A percentile compares a stretch with the other conserved stretches of the same genome.
These are phyloP conservation scores for Leccinum imitatum DNA, from an alignment of 768 basidiomycete species.

Conservation along the genomic window DNA sequence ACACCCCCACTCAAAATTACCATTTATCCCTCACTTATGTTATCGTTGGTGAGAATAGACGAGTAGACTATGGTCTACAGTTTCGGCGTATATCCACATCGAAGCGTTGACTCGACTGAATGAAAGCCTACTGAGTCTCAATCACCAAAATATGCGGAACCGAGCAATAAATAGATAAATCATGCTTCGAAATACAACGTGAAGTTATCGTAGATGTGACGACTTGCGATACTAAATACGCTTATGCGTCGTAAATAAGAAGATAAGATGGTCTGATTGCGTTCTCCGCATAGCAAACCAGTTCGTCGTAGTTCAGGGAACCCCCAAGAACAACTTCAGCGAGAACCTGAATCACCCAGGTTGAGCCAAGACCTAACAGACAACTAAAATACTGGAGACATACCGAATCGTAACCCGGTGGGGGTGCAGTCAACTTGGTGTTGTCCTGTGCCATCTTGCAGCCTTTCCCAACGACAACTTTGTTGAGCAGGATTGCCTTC, in stretches of 20 bases:
- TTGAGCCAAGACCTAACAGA: background rate
- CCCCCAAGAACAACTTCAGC: conserved; percentile 58
- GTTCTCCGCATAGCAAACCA: conserved; percentile 69
- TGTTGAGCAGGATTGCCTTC: conserved; percentile 72
- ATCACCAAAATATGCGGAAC: background rate
- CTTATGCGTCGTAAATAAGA: conserved; percentile 59
- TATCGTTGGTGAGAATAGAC: background rate
- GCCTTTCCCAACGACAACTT: conserved; percentile 70
- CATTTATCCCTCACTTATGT: conserved; percentile 7
- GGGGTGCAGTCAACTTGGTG: conserved; percentile 53
- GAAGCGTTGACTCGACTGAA: background rate
- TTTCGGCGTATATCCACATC: background rate
- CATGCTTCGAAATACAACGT: background rate
- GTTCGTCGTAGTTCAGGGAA: conserved; percentile 67
- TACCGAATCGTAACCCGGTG: conserved; percentile 66
- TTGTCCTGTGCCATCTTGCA: conserved; percentile 63
- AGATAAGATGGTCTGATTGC: conserved; percentile 72
- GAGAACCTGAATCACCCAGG: conserved; percentile 47
- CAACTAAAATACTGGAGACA: conserved; percentile 21
- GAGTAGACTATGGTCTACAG: background rate
- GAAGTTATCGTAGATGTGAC: background rate
- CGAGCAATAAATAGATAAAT: conserved; percentile 15
- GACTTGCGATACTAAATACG: background rate
- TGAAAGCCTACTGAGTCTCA: background rate
- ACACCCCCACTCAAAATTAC: conserved; percentile 32